Evolutionary conservation across 495 filamentous ascomycete genomes (phyloP).

Genomic region (Podospora didyma): DNA sequence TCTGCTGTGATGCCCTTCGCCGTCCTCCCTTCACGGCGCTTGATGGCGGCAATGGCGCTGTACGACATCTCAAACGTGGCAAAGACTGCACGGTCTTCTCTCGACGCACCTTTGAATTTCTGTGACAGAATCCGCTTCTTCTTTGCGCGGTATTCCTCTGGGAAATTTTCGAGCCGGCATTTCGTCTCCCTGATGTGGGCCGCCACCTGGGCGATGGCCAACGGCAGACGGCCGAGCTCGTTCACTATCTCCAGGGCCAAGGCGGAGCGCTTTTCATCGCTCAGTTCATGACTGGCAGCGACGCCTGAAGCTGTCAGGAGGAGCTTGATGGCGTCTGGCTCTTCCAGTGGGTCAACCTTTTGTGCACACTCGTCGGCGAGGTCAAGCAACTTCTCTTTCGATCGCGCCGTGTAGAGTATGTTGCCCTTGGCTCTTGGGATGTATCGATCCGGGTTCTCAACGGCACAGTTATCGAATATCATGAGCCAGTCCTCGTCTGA

Average conservation of each 20-base stretch:
- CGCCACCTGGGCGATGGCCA: slow-evolving; percentile 20
- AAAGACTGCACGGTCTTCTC: slow-evolving; percentile 10
- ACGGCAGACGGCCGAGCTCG: slow-evolving; percentile 17
- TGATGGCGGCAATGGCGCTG: background rate
- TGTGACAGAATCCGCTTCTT: slow-evolving; percentile 7
- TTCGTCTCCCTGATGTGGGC: slow-evolving; percentile 4
- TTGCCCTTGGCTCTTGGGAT: slow-evolving; percentile 13
- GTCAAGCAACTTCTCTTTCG: background rate
- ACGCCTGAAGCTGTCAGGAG: slow-evolving; percentile 17
- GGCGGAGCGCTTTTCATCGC: too few species aligned
- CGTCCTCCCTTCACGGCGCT: background rate
- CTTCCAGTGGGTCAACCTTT: slow-evolving; percentile 7
- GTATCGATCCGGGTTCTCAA: background rate
- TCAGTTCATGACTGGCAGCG: too few species aligned
- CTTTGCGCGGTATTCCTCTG: background rate
- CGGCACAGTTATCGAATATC: slow-evolving; percentile 8
- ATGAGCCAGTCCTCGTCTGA: slow-evolving; percentile 7
- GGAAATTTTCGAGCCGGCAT: slow-evolving; percentile 3
- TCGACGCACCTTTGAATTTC: background rate
- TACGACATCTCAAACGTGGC: slow-evolving; percentile 17
- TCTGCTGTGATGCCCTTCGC: background rate
- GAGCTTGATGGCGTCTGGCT: slow-evolving; percentile 13
- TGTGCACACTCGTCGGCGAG: background rate
- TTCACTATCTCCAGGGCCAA: slow-evolving; percentile 1
- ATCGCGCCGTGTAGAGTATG: slow-evolving; percentile 21